These are phyloP conservation scores for Tuber indicum DNA, from an alignment of 495 filamentous ascomycete species.

Conservation along the genomic window DNA sequence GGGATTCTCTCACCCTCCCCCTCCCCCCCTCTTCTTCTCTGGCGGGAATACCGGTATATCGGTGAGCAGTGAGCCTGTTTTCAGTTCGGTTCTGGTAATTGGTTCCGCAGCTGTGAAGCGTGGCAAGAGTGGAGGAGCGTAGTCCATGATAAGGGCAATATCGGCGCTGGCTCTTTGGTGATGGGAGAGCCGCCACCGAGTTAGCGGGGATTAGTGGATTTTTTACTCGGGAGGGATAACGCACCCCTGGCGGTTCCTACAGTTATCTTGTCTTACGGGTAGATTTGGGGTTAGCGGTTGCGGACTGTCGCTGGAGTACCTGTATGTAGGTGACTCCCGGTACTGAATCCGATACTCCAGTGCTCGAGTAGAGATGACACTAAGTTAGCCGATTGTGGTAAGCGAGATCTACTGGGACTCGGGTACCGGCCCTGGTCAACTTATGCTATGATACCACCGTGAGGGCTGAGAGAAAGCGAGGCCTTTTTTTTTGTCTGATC, in stretches of 20 bases:
- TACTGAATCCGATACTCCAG: no score
- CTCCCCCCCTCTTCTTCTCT: background rate
- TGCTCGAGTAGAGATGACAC: no score
- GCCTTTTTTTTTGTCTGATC: background rate
- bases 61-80: background rate
- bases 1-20: background rate
- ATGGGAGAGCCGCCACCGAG: background rate
- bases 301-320: no score
- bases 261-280: background rate
- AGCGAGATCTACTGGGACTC: background rate
- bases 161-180: no score
- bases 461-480: no score
- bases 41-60: background rate
- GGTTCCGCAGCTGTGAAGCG: background rate
- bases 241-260: background rate
- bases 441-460: no score
- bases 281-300: background rate
- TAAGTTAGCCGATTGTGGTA: background rate
- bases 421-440: no score
- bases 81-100: background rate
- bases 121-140: background rate
- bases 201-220: background rate
- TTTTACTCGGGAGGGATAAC: background rate
- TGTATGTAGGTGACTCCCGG: no score
- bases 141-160: background rate